These are phyloP conservation scores for Dendryphion nanum DNA, from an alignment of 2,329 filamentous ascomycete genomes.

Conservation along the genomic window DNA sequence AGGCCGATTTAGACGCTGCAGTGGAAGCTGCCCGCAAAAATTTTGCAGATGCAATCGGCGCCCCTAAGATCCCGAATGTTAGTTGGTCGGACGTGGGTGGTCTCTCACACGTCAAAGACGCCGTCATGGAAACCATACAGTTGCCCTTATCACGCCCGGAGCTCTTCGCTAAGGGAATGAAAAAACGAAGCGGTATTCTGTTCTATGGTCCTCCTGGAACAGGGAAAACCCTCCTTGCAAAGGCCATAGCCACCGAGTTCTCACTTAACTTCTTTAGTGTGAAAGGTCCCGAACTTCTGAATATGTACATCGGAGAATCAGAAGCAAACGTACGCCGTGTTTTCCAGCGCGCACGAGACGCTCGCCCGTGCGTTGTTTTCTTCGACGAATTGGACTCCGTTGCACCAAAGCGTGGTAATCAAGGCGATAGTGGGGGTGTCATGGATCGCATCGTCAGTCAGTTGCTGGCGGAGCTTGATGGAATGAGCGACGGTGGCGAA, in stretches of 20 bases:
- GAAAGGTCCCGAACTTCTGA: constrained; percentile 86
- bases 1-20: constrained; percentile 83
- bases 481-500: constrained; percentile 92
- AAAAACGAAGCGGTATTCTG: constrained; percentile 90
- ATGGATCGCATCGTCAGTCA: constrained; percentile 98
- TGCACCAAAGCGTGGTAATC: constrained; percentile 93
- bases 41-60: constrained; percentile 95
- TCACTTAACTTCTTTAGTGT: constrained; percentile 93
- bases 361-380: constrained; percentile 85
- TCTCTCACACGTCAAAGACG: constrained; percentile 89
- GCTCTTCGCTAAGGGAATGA: constrained; percentile 95
- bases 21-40: constrained; percentile 96
- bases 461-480: constrained; percentile 89
- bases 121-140: constrained; percentile 96
- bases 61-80: constrained; percentile 96
- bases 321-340: constrained; percentile 89
- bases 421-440: constrained; percentile 94
- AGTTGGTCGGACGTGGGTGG: constrained; percentile 96
- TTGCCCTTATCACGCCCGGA: constrained; percentile 88
- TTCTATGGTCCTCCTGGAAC: constrained; percentile 92
- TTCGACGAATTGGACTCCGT: constrained; percentile 93
- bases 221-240: constrained; percentile 88
- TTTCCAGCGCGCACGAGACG: constrained; percentile 83
- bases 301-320: constrained; percentile 95
- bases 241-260: constrained; percentile 91